These are phyloP conservation scores for Lachnellula occidentalis DNA, from an alignment of 2,329 filamentous ascomycete genomes.

Conservation along the genomic window DNA sequence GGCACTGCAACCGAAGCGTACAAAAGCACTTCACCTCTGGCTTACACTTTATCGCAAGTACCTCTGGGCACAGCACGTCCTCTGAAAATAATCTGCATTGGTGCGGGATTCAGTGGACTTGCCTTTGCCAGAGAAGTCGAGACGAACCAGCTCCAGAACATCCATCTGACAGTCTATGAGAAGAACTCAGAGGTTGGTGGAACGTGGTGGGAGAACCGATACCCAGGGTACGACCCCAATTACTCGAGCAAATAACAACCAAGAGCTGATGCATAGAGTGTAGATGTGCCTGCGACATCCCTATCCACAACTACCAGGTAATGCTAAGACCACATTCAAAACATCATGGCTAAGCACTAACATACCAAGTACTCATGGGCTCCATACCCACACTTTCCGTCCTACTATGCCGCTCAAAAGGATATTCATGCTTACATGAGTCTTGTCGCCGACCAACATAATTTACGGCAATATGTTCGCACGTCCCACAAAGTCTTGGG, in stretches of 20 bases:
- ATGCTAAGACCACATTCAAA: too few species aligned
- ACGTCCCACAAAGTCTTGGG: conserved; percentile 50
- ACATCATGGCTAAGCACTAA: too few species aligned
- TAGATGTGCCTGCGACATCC: too few species aligned
- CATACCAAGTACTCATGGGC: conserved; percentile 36
- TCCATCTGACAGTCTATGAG: conserved; percentile 39
- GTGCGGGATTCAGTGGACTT: conserved; percentile 8
- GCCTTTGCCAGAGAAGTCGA: conserved; percentile 34
- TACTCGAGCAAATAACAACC: too few species aligned
- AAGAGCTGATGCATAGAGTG: too few species aligned
- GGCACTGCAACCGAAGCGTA: too few species aligned
- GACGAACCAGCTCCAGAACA: conserved; percentile 28
- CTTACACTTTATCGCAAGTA: too few species aligned
- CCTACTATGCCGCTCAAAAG: conserved; percentile 57
- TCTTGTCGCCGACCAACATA: conserved; percentile 53
- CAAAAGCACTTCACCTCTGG: too few species aligned
- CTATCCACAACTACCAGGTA: too few species aligned
- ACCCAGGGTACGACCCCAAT: conserved; percentile 6
- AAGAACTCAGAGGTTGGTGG: conserved; percentile 46
- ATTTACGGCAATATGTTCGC: conserved; percentile 53
- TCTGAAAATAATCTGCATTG: conserved; percentile 5
- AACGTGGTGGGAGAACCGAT: conserved; percentile 46
- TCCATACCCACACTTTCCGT: conserved; percentile 55
- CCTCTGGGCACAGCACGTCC: too few species aligned
- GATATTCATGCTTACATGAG: conserved; percentile 67